Conservation (phyloP, 2,329 filamentous ascomycete genomes). For the Curvularia hawaiiensis region DNA sequence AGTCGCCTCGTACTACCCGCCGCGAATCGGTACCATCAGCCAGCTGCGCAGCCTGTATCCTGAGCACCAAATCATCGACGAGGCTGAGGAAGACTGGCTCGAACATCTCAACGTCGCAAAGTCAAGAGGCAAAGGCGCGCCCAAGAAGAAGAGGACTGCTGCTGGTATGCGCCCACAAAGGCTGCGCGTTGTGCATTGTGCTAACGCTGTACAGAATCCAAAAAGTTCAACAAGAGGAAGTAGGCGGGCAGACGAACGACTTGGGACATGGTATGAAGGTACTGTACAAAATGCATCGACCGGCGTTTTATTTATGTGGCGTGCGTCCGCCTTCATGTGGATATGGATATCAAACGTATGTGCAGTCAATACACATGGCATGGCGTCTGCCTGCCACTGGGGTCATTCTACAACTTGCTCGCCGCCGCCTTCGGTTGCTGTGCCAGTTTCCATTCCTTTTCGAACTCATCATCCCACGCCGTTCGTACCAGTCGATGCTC, state of each 20-base stretch:
- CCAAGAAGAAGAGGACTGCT: slow-evolving; percentile 82
- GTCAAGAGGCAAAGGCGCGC: slow-evolving; percentile 79
- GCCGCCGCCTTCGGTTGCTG: slow-evolving; percentile 13
- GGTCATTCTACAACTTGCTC: slow-evolving; percentile 26
- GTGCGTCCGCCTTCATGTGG: background rate
- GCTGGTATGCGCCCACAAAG: slow-evolving; percentile 46
- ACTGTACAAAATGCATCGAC: slow-evolving; percentile 18
- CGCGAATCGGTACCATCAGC: slow-evolving; percentile 70
- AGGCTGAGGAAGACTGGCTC: slow-evolving; percentile 78
- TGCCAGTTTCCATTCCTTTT: slow-evolving; percentile 31
- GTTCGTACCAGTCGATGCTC: slow-evolving; percentile 49
- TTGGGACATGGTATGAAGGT: background rate
- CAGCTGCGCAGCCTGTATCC: slow-evolving; percentile 76
- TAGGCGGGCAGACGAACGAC: slow-evolving; percentile 15
- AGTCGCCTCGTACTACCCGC: slow-evolving; percentile 87
- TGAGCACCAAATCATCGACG: slow-evolving; percentile 71
- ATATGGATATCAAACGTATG: background rate
- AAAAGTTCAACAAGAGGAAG: slow-evolving; percentile 56
- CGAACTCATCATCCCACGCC: slow-evolving; percentile 54
- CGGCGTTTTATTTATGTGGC: background rate
- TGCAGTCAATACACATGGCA: background rate
- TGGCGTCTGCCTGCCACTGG: background rate
- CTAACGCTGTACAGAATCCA: slow-evolving; percentile 46
- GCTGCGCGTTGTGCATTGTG: background rate
- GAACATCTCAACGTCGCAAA: slow-evolving; percentile 63